Base-by-base conservation (phyloP, 1,284 basidiomycete genomes). In the Ganoderma lingzhi region DNA sequence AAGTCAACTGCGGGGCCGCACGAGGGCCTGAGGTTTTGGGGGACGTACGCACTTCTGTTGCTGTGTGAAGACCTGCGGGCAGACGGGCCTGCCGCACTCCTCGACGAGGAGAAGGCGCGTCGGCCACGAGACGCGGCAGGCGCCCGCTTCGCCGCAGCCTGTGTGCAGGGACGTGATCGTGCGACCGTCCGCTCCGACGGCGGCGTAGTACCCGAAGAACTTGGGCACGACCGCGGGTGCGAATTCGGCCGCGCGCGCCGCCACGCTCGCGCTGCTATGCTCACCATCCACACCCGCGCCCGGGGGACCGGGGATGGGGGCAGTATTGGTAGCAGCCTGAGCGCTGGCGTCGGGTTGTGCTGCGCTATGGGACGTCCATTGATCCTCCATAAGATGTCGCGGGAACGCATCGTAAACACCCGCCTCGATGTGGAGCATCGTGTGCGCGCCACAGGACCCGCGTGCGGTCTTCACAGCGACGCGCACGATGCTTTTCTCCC, bases 121-220 rank as follows among this genome's bases (percentile, higher is more conserved):
- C 39, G 67, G 39, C 15, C 70, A 69, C 8, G 60, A 6, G 2
- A 71, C 74, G 1, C n/a, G 0, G 42, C 68, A 71, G 2, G 6
- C 0, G 4, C 14, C 28, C 28, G 66, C 63, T 9, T 56, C 17
- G 41, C 62, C 32, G 35, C 61, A 65, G n/a, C 5, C 23, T 4
- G 5, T 3, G 28, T 53, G 48, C 48, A n/a, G 6, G 32, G 53
- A 30, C n/a, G 0, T 6, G 23, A 37, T 48, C 59, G 37, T 28
- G 17, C 19, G 45, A 23, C 61, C 68, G 10, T 64, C 67, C 73
- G 69, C 68, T 1, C 67, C 19, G 9, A 77, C 77, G 1, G 82
- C 81, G 5, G 77, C 74, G 74, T 88, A 88, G 75, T 84, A 85
- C 0, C 87, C 87, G 72, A 83, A 88, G 74, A 84, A 88, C 73